phyloP scores from a whole-genome alignment of 164 flowering plant species.

The Magnolia sinica region DNA sequence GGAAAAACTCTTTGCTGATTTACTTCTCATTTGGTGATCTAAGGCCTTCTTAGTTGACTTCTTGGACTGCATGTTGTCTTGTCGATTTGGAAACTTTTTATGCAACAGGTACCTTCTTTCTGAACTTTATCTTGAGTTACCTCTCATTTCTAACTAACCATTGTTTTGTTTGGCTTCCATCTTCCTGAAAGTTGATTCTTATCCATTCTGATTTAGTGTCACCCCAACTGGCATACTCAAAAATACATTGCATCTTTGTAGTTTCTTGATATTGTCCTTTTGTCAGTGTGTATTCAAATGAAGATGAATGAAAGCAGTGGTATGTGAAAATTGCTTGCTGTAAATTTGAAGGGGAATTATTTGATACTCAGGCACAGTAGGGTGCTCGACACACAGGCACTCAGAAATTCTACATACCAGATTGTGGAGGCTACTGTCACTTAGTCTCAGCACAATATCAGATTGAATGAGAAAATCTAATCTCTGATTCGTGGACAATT shows the following conservation, averaged over 20 bases:
- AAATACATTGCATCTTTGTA: background rate
- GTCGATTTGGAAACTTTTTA: slow-evolving; percentile 96
- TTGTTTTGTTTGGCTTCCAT: background rate
- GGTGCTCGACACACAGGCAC: too few relatives aligned
- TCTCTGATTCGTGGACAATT: too few relatives aligned
- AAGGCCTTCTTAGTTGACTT: slow-evolving; percentile 90
- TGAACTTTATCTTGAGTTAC: background rate
- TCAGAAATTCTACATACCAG: too few relatives aligned
- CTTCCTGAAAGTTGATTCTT: background rate
- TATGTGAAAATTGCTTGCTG: too few relatives aligned
- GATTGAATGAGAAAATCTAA: too few relatives aligned
- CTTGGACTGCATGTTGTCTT: slow-evolving; percentile 79
- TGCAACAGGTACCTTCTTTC: slow-evolving; percentile 72
- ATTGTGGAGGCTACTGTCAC: too few relatives aligned
- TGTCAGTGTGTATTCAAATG: background rate
- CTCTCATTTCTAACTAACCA: background rate
- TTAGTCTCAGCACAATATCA: too few relatives aligned
- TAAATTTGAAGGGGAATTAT: too few relatives aligned
- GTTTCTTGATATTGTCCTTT: background rate
- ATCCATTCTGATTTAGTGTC: background rate
- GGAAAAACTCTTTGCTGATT: slow-evolving; percentile 7
- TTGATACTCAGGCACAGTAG: too few relatives aligned
- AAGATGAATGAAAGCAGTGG: background rate
- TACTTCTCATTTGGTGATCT: slow-evolving; percentile 15
- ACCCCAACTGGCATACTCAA: background rate